These are phyloP conservation scores for Triticum dicoccoides DNA, from an alignment of 176 grass and related monocot genomes.

Conservation along the genomic window DNA sequence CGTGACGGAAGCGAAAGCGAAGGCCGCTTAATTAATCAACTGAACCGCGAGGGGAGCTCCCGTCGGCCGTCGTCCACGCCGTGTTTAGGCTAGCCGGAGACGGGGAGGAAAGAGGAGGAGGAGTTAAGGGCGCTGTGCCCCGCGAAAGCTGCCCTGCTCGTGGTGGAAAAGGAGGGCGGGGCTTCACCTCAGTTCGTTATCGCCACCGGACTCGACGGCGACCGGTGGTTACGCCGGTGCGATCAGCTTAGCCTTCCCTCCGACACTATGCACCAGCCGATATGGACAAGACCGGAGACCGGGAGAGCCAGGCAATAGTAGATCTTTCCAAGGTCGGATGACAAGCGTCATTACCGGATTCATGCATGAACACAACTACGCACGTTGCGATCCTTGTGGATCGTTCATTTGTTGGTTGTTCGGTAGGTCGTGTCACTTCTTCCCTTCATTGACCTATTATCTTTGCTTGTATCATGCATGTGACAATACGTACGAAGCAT, in stretches of 20 bases:
- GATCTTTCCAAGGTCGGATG: background rate
- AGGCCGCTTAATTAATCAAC: too few relatives aligned
- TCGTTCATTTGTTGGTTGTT: background rate
- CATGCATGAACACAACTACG: background rate
- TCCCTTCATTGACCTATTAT: background rate
- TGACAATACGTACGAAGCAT: background rate
- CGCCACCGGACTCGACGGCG: too few relatives aligned
- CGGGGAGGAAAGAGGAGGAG: background rate
- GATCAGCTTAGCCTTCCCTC: background rate
- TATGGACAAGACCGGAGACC: background rate
- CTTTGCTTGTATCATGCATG: background rate
- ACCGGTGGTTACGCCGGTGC: background rate
- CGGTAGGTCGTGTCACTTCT: background rate
- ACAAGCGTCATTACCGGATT: background rate
- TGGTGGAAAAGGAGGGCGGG: background rate
- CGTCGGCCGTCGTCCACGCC: too few relatives aligned
- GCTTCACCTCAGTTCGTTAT: too few relatives aligned
- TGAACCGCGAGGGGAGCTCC: too few relatives aligned
- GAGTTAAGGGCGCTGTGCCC: background rate
- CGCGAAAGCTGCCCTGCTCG: background rate
- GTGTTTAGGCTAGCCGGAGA: background rate
- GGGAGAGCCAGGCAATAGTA: background rate
- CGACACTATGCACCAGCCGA: background rate
- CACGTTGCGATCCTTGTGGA: background rate
- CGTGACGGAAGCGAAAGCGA: too few relatives aligned